Base-by-base conservation (phyloP, 345 rosid genomes). In the Alliaria petiolata region DNA sequence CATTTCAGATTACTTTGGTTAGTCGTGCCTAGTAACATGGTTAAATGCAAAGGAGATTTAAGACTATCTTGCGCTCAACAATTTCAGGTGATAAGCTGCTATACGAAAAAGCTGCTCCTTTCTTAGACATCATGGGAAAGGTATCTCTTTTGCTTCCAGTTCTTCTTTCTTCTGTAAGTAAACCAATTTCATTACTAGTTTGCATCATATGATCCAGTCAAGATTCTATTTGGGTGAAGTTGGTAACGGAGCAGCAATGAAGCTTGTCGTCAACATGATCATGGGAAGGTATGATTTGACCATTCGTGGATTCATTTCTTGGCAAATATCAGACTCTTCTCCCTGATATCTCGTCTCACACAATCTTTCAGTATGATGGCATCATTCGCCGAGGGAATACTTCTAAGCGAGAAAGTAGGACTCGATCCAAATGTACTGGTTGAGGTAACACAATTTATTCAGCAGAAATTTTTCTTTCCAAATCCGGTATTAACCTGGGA, bases 211-310 rank as follows among this genome's bases (percentile, higher is more conserved):
- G 77, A 28, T 64, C 71, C 89, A 93, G 98, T 90, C 98, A 67
- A 90, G 86, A 71, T 93, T 93, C 80, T 90, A 85, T 82, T 87
- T 93, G 51, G 98, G 97, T 7, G 88, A 89, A 44, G 90, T 90
- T 46, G 98, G 98, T 66, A 90, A 93, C 43, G 98, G 98, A 66
- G 98, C 96, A 56, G 92, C 97, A 53, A 93, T 93, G 98, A 93
- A 93, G 77, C 96, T 93, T 54, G 89, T 90, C 1, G 97, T 93
- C 81, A 93, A 93, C 81, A 90, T 93, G 98, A 85, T 93, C 78
- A 93, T 93, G 98, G 96, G 98, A 81, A 93, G 98, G 98, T 93
- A 47, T 14, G 47, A 16, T 38, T 60, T 52, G 26, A 52, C 55
- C 35, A 36, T 62, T 46, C 12, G 54, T 54, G 31, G 45, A 49